phyloP scores from a whole-genome alignment of 2,329 filamentous ascomycete genomes.

The Aspergillus glaucus region DNA sequence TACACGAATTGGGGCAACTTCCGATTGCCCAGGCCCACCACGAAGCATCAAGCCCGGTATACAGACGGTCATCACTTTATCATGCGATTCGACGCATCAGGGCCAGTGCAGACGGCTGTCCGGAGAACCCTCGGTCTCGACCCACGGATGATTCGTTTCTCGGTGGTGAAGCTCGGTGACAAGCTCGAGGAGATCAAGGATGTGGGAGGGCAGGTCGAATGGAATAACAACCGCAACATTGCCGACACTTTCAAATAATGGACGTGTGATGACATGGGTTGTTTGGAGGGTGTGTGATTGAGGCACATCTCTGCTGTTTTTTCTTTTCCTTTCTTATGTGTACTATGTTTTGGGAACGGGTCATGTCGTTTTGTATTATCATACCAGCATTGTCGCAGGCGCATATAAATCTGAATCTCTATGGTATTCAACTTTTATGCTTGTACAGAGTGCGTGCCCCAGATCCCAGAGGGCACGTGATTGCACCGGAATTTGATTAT shows the following conservation, averaged over 20 bases:
- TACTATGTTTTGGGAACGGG: constrained; percentile 18
- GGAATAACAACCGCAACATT: constrained; percentile 36
- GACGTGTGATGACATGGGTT: constrained; percentile 4
- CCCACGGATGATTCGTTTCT: constrained; percentile 81
- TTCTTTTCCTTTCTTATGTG: constrained; percentile 8
- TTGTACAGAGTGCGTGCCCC: too few species aligned
- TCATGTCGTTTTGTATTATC: constrained; percentile 13
- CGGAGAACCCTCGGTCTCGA: constrained; percentile 73
- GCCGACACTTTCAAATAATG: constrained; percentile 19
- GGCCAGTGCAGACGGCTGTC: constrained; percentile 66
- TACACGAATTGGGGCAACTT: constrained; percentile 95
- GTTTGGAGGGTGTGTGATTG: constrained; percentile 3
- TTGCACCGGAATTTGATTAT: too few species aligned
- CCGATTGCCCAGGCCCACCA: constrained; percentile 70
- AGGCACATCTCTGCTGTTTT: background rate
- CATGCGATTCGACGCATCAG: constrained; percentile 85
- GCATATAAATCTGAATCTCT: constrained; percentile 17
- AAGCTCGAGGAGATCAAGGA: constrained; percentile 58
- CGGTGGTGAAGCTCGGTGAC: constrained; percentile 75
- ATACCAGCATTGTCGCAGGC: constrained; percentile 26
- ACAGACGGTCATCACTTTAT: constrained; percentile 91
- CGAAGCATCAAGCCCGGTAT: constrained; percentile 77
- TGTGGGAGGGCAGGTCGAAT: constrained; percentile 50
- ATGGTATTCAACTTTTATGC: background rate
- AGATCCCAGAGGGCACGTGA: background rate